Evolutionary conservation across 345 rosid species (phyloP), one percentile per base, ranked within the genome.

Genomic region (Linum trigynum): DNA sequence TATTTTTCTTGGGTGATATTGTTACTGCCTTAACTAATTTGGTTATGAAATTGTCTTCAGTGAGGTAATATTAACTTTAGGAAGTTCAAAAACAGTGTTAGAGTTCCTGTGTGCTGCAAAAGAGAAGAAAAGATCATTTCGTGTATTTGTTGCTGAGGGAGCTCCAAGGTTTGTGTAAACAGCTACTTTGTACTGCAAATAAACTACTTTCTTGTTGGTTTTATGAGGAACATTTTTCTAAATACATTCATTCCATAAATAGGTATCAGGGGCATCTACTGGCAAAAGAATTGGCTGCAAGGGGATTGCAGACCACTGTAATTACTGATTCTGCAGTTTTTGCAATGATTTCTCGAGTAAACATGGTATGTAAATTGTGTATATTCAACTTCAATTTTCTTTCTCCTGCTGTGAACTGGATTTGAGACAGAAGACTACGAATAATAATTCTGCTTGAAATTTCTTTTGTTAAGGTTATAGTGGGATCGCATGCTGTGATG

Each of bases 401-500:
- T 68, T 63, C 55, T 39, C 43, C 17, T 57, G 23, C 56, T 53
- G 42, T 23, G 56, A 64, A 32, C 5, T 59, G 41, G 48, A 15
- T n/a, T 6, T 39, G 40, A 53, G 65, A 50, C 38, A 38, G 65
- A 45, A 23, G 32, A 23, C 32, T 38, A 67, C 51, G 69, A 39
- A 65, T 72, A 66, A 37, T 63, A 38, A 12, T 50, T 39, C 53
- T 51, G 73, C 48, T 71, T 62, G 36, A 63, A 74, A 72, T 70
- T 53, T 77, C 50, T 53, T 53, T 58, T 65, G 38, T 57, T 65
- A 72, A 91, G 97, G 99, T 95, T 74, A 95, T 91, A 57, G 92
- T 95, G 68, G 99, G 97, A 76, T 96, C 99, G 70, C 97, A 91
- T 75, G 97, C 91, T 64, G 96, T 95, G 48, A 87, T 95, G 97